Base-by-base conservation (phyloP, 345 rosid genomes). In the Eutrema yunnanense region DNA sequence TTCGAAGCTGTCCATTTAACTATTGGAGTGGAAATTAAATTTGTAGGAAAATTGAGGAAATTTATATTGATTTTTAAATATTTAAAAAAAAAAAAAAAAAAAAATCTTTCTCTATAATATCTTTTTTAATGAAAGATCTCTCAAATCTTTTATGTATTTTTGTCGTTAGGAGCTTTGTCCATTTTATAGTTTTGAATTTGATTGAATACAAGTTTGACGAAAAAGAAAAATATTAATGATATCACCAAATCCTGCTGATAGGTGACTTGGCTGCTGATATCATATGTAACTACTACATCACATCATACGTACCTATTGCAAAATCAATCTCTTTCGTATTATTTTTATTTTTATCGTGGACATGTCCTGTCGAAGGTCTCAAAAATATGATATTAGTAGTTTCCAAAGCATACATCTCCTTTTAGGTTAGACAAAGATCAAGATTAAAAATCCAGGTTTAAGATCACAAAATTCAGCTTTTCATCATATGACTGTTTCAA, bases 111-210 rank as follows among this genome's bases (percentile, higher is more conserved):
- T 30, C 3, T 37, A 37, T 37, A 40, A 6, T 3, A 27, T 27
- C 0, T n/a, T 40, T 4, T 26, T 27, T 2, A 12, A 7, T 0
- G 40, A 9, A 44, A 33, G n/a, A 29, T 11, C 32, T 51, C 32
- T 6, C 11, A 6, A 13, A 44, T 38, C 38, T 59, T 48, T 48
- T 65, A 57, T 65, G 34, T 61, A 51, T 66, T 74, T 22, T 58
- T 74, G 72, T 67, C 61, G 49, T 10, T 41, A 59, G 49, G 73
- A 67, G 62, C 8, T 67, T 22, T 1, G 73, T 74, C 78, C 40
- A 43, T 73, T 56, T 73, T 7, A 44, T 11, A 64, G 9, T 16
- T 69, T 33, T 51, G 22, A 51, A 19, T 13, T 41, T 10, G 59
- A 60, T 12, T 19, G 67, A 14, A 66, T 16, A 37, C 44, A 65